Evolutionary conservation across 371 early-diverging fungal genomes (phyloP).

Genomic region (Mucor mucedo): DNA sequence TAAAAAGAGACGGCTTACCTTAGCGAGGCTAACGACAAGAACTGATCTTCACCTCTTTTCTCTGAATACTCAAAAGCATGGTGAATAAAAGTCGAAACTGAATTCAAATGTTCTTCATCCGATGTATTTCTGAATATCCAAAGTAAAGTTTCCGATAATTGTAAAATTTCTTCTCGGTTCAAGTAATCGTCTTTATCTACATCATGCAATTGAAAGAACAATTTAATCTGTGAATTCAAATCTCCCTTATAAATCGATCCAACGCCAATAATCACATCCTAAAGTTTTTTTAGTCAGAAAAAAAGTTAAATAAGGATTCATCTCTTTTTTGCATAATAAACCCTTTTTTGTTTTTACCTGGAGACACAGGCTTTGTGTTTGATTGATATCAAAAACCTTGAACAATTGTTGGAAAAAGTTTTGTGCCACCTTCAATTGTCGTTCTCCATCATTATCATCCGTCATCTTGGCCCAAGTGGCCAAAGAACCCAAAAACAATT

Average conservation of each 20-base stretch:
- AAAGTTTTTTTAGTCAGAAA: constrained; percentile 4
- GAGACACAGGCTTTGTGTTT: constrained; percentile 38
- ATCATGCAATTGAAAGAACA: constrained; percentile 89
- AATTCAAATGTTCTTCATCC: constrained; percentile 67
- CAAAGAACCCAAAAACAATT: constrained; percentile 60
- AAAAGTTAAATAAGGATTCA: neutral
- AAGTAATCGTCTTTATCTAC: constrained; percentile 73
- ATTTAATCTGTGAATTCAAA: constrained; percentile 76
- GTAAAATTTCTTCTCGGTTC: constrained; percentile 83
- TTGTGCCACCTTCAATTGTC: constrained; percentile 47
- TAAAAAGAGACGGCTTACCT: constrained; percentile 33
- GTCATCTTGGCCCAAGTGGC: constrained; percentile 58
- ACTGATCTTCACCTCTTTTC: constrained; percentile 32
- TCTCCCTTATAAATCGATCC: constrained; percentile 82
- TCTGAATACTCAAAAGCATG: constrained; percentile 74
- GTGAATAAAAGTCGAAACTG: constrained; percentile 75
- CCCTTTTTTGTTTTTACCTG: neutral
- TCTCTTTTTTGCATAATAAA: neutral
- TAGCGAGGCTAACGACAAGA: constrained; percentile 45
- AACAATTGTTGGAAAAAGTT: constrained; percentile 61
- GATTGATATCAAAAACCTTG: constrained; percentile 57
- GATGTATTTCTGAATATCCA: constrained; percentile 72
- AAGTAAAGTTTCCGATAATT: constrained; percentile 87
- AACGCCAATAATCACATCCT: constrained; percentile 83
- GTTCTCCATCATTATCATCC: constrained; percentile 34